A percentile compares a stretch with the other conserved stretches of the same genome.
Evolutionary conservation across 345 rosid species (phyloP).

Genomic region (Rhodomyrtus tomentosa): DNA sequence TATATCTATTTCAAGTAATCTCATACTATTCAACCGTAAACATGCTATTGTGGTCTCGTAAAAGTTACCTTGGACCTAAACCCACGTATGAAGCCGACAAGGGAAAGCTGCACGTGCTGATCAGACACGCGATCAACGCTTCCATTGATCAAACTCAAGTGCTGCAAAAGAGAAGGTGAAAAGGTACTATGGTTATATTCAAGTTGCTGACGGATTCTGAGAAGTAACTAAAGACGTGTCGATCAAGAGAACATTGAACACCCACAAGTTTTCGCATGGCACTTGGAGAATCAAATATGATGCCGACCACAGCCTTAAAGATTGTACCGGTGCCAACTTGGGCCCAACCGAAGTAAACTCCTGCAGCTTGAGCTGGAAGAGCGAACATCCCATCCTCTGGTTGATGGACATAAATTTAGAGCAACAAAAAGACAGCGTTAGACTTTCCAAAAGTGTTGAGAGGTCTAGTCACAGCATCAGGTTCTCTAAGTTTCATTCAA

Average conservation of each 20-base stretch:
- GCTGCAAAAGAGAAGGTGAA: slow-evolving; percentile 5
- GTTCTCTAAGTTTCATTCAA: neutral
- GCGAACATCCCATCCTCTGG: slow-evolving; percentile 1
- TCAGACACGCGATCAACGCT: neutral
- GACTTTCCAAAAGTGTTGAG: neutral
- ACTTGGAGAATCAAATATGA: slow-evolving; percentile 3
- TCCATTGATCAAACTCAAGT: slow-evolving; percentile 8
- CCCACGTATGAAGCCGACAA: slow-evolving; percentile 25
- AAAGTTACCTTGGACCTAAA: slow-evolving; percentile 9
- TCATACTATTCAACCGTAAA: neutral
- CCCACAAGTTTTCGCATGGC: slow-evolving; percentile 8
- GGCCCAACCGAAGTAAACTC: slow-evolving; percentile 29
- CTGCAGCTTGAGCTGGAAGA: slow-evolving; percentile 20
- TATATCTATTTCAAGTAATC: neutral
- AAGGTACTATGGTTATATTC: neutral
- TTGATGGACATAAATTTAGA: neutral
- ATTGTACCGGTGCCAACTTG: neutral
- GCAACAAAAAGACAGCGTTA: neutral
- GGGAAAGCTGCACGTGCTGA: slow-evolving; percentile 11
- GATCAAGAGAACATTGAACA: neutral
- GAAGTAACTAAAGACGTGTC: neutral
- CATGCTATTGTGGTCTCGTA: neutral
- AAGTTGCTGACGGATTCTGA: neutral
- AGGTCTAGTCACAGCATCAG: neutral
- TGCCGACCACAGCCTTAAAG: slow-evolving; percentile 15